Evolutionary conservation across 345 rosid species (phyloP).

Genomic region (Arabis hirsuta): DNA sequence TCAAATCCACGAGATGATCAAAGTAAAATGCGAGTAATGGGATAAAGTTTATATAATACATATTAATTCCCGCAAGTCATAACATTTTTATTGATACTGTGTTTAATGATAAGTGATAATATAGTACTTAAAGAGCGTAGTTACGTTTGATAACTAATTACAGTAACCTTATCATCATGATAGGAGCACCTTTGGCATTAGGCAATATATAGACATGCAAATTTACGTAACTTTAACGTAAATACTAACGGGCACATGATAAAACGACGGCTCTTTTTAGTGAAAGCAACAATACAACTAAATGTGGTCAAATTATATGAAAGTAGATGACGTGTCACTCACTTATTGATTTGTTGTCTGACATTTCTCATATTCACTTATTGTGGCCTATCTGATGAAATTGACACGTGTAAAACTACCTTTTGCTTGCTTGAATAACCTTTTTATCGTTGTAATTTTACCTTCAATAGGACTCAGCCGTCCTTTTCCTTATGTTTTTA

Average conservation of each 20-base stretch:
- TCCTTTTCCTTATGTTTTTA: too few relatives aligned
- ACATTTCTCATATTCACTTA: background rate
- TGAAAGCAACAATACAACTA: slow-evolving; percentile 23
- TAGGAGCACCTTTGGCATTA: slow-evolving; percentile 4
- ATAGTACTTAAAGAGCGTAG: slow-evolving; percentile 9
- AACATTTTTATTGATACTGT: background rate
- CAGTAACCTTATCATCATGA: slow-evolving; percentile 32
- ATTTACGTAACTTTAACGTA: slow-evolving; percentile 20
- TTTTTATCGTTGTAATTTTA: too few relatives aligned
- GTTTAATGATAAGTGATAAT: background rate
- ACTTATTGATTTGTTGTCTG: background rate
- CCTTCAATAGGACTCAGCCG: too few relatives aligned
- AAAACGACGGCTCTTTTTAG: slow-evolving; percentile 14
- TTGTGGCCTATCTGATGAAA: too few relatives aligned
- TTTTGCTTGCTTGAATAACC: too few relatives aligned
- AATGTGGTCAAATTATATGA: slow-evolving; percentile 24
- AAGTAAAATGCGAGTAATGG: background rate
- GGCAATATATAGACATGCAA: slow-evolving; percentile 9
- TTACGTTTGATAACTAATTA: slow-evolving; percentile 20
- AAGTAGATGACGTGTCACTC: slow-evolving; percentile 2
- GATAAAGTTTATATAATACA: background rate
- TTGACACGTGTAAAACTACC: too few relatives aligned
- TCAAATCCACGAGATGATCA: background rate
- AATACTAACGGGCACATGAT: slow-evolving; percentile 8
- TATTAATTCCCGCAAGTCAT: background rate